These are phyloP conservation scores for Schizosaccharomyces lindneri DNA, from an alignment of 805 yeast genomes.

Conservation along the genomic window DNA sequence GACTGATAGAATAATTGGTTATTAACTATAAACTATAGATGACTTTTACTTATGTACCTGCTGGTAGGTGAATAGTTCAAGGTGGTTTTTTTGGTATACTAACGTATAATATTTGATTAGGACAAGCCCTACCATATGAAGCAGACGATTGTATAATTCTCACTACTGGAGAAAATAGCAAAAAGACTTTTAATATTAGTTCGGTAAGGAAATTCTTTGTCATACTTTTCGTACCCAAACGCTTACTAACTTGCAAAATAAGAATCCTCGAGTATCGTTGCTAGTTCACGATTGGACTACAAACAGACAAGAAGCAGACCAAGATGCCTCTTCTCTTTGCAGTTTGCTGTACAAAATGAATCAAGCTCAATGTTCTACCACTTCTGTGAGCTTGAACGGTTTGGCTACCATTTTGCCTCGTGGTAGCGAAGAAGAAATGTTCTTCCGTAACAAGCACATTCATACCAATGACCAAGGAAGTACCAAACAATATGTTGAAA, in stretches of 20 bases:
- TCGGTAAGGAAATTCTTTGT: conserved; percentile 6
- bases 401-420: conserved; percentile 28
- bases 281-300: conserved; percentile 81
- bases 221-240: too few species aligned
- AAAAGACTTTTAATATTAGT: conserved; percentile 44
- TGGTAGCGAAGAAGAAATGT: conserved; percentile 25
- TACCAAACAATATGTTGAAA: neutral
- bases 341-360: conserved; percentile 51
- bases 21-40: conserved; percentile 16
- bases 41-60: conserved; percentile 52
- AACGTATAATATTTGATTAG: too few species aligned
- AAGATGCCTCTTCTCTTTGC: conserved; percentile 16
- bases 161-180: conserved; percentile 46
- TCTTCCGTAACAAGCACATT: conserved; percentile 36
- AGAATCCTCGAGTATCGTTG: conserved; percentile 57
- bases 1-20: too few species aligned
- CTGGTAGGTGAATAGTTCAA: conserved; percentile 7
- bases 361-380: conserved; percentile 51
- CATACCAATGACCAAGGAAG: conserved; percentile 30
- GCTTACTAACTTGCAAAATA: neutral
- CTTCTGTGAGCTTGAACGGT: conserved; percentile 65
- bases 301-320: conserved; percentile 7
- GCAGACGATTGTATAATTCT: conserved; percentile 33
- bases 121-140: conserved; percentile 13
- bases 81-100: too few species aligned